Evolutionary conservation across 2,329 filamentous ascomycete species (phyloP).

Genomic region (Alternaria rosae): DNA sequence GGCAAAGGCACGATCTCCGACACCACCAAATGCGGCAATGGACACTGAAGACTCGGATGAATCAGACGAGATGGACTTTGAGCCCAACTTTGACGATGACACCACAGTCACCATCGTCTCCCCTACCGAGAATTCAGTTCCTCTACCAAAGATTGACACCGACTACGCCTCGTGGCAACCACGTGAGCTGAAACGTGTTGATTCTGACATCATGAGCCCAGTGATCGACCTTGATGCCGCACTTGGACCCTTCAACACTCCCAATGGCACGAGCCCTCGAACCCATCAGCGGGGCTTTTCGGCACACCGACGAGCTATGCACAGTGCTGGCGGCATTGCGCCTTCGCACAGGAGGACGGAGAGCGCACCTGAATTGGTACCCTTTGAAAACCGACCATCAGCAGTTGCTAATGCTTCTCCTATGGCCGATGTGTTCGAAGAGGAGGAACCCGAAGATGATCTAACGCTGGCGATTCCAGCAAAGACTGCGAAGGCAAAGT

Average conservation of each 20-base stretch:
- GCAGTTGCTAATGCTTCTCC: conserved; percentile 69
- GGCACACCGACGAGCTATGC: conserved; percentile 69
- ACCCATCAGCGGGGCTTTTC: conserved; percentile 51
- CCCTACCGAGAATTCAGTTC: conserved; percentile 32
- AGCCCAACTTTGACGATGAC: conserved; percentile 52
- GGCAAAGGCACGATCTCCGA: conserved; percentile 49
- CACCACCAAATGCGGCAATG: conserved; percentile 31
- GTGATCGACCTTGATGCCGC: conserved; percentile 96
- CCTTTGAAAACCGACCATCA: conserved; percentile 67
- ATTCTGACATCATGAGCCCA: conserved; percentile 71
- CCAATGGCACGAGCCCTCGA: conserved; percentile 70
- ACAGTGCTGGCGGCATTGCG: conserved; percentile 78
- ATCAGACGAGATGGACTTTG: conserved; percentile 48
- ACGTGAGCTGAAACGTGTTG: conserved; percentile 46
- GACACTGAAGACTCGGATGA: conserved; percentile 44
- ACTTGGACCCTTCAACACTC: conserved; percentile 89
- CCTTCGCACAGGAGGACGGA: conserved; percentile 81
- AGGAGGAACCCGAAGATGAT: conserved; percentile 72
- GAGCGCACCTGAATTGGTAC: conserved; percentile 79
- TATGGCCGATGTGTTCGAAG: conserved; percentile 88
- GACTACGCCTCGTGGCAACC: conserved; percentile 50
- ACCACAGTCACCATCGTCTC: conserved; percentile 53
- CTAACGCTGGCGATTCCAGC: conserved; percentile 40
- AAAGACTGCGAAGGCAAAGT: conserved; percentile 16
- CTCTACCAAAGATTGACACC: conserved; percentile 41